Evolutionary conservation across 75 land plant species (phyloP), one percentile per base, ranked within the genome.

Genomic region (Larix kaempferi): DNA sequence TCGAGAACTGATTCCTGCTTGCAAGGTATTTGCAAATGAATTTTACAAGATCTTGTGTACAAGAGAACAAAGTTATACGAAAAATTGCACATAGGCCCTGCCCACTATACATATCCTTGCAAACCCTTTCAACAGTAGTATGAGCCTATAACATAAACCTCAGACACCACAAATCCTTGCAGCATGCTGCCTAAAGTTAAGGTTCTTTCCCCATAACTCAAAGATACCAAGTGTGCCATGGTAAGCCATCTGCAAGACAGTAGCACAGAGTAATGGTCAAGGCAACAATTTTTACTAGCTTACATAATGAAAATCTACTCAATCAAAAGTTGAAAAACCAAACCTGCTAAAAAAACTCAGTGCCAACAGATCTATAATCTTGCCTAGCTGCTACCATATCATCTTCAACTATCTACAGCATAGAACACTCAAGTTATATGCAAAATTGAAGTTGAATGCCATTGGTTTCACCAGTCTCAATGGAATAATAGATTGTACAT

Each of bases 381-480:
- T 91, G 91, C 84, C 90, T 85, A 15, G 91, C 90, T 60, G 91
- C 84, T 21, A 94, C 99, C 77, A 96, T 74, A 77, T 96, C 99
- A 82, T 94, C 84, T 84, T 96, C 98, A 26, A 96, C 61, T 25
- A 81, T 83, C 98, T 96, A 88, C n/a, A 56, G 62, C 56, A 73
- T 5, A 80, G 5, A 60, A 14, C 11, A 3, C 12, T 49, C 54
- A 49, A 49, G 11, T 49, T 49, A 49, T 8, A 49, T 49, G 54
- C 11, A 49, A 49, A 49, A 44, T 44, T 49, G 12, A 49, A 49
- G 1, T 21, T 3, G n/a, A 19, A 21, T 60, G 62, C 4, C 21
- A 19, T 7, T 21, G 62, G 21, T 60, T 60, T 60, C 62, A 25
- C 26, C 52, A 49, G 25, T 12, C 27, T 22, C 14, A 44, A 6